Percentiles rank a stretch among this genome's conserved stretches.
Evolutionary conservation across 129 eudicot species (phyloP).

Genomic region (Flaveria robusta): DNA sequence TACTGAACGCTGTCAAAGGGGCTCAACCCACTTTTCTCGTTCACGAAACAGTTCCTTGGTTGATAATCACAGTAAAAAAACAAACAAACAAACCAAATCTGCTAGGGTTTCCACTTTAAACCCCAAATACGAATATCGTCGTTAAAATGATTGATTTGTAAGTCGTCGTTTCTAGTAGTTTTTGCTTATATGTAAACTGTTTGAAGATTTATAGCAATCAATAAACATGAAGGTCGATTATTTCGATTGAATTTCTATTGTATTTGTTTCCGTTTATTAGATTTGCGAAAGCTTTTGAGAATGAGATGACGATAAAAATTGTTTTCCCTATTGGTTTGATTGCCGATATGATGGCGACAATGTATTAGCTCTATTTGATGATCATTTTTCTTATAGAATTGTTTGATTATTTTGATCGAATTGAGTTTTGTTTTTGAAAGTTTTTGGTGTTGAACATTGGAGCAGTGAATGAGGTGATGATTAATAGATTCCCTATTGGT

Average conservation of each 20-base stretch:
- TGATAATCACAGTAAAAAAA: too few species aligned
- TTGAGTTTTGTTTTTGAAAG: not conserved
- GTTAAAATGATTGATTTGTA: not conserved
- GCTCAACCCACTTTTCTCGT: too few species aligned
- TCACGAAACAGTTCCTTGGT: too few species aligned
- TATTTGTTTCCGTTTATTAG: not conserved
- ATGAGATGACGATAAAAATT: conserved; percentile 38
- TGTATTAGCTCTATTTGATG: conserved; percentile 54
- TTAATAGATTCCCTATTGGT: conserved; percentile 35
- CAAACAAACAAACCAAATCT: too few species aligned
- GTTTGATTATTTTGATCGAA: conserved; percentile 30
- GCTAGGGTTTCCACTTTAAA: conserved; percentile 14
- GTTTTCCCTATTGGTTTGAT: conserved; percentile 58
- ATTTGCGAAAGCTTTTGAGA: not conserved
- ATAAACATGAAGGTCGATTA: not conserved
- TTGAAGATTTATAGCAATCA: not conserved
- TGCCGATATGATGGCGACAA: conserved; percentile 42
- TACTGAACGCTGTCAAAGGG: too few species aligned
- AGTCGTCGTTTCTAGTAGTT: not conserved
- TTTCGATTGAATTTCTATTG: not conserved
- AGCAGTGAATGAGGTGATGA: conserved; percentile 11
- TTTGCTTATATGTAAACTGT: not conserved
- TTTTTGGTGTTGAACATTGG: not conserved
- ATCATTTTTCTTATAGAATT: not conserved
- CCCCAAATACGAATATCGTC: conserved; percentile 22